Percentiles rank a stretch among this genome's conserved stretches.
These are phyloP conservation scores for Lasiodiplodia sp. DNA, from an alignment of 2,329 filamentous ascomycete genomes.

Conservation along the genomic window DNA sequence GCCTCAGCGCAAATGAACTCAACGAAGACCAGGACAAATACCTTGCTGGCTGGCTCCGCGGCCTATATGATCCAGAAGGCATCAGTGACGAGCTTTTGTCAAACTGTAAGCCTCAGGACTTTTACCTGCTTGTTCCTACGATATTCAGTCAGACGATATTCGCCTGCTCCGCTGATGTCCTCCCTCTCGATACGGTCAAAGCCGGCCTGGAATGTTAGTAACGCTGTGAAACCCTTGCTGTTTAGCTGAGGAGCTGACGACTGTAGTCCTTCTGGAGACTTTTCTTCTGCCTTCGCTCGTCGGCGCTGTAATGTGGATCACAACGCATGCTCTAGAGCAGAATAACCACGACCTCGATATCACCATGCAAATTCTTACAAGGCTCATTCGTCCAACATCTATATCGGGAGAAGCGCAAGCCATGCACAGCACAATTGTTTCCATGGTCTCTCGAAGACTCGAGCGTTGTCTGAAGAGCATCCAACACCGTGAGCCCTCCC, in stretches of 20 bases:
- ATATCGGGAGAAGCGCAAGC: conserved; percentile 74
- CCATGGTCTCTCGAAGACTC: conserved; percentile 72
- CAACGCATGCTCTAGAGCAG: conserved; percentile 72
- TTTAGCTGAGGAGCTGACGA: not conserved
- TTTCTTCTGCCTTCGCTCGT: conserved; percentile 82
- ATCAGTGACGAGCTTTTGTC: conserved; percentile 83
- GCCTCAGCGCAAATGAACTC: conserved; percentile 65
- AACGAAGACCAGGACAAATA: conserved; percentile 71
- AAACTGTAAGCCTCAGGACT: conserved; percentile 81
- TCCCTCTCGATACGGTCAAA: conserved; percentile 75
- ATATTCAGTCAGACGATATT: conserved; percentile 78
- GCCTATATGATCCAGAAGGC: conserved; percentile 74
- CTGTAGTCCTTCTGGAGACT: conserved; percentile 74
- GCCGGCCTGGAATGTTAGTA: conserved; percentile 76
- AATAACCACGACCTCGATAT: conserved; percentile 69
- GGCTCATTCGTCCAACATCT: conserved; percentile 73
- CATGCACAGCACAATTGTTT: conserved; percentile 75
- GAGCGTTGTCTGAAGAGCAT: conserved; percentile 72
- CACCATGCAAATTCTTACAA: conserved; percentile 73
- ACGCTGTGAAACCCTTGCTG: not conserved
- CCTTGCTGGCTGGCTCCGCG: conserved; percentile 76
- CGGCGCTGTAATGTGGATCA: conserved; percentile 74
- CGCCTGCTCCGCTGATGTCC: conserved; percentile 69
- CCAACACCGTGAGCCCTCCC: conserved; percentile 70
- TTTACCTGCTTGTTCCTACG: conserved; percentile 79